Percentiles rank a stretch among this genome's conserved stretches.
Evolutionary conservation across 2,329 filamentous ascomycete genomes (phyloP).

Genomic region (Aspergillus sp.): DNA sequence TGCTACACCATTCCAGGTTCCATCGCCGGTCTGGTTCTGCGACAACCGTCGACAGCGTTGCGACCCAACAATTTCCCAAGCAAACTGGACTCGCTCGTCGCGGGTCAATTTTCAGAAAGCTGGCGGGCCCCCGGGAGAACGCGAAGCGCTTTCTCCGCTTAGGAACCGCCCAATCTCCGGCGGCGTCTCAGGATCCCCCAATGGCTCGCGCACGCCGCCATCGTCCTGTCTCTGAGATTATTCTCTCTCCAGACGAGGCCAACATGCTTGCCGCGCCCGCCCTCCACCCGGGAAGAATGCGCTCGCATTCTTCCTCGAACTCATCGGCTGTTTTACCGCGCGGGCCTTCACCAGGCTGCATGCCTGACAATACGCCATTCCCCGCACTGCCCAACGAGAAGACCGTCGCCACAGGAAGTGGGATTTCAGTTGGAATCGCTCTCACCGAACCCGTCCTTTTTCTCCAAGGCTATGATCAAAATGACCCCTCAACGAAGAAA

Average conservation of each 20-base stretch:
- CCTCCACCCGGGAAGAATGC: constrained; percentile 23
- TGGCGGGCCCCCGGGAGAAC: constrained; percentile 48
- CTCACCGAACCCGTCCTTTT: constrained; percentile 51
- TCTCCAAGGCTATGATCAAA: constrained; percentile 50
- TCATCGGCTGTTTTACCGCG: constrained; percentile 24
- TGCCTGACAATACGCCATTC: constrained; percentile 31
- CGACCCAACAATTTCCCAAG: constrained; percentile 27
- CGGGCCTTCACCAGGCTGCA: constrained; percentile 21
- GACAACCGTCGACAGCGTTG: constrained; percentile 17
- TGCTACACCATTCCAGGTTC: constrained; percentile 24
- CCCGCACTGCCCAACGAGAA: constrained; percentile 46
- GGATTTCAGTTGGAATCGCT: constrained; percentile 47
- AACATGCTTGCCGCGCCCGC: constrained; percentile 29
- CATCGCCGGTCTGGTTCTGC: constrained; percentile 24
- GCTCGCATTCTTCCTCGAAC: constrained; percentile 30
- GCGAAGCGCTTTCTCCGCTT: constrained; percentile 48
- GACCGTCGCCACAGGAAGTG: constrained; percentile 49
- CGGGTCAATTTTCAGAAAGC: constrained; percentile 36
- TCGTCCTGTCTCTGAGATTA: constrained; percentile 37
- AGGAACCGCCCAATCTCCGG: constrained; percentile 28
- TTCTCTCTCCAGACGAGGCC: constrained; percentile 33
- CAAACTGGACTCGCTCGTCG: constrained; percentile 24
- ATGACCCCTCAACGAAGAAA: constrained; percentile 57
- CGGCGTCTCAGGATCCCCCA: constrained; percentile 24
- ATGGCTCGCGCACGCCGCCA: constrained; percentile 26